Evolutionary conservation across 2,329 filamentous ascomycete species (phyloP).

Genomic region (Talaromyces sp.): DNA sequence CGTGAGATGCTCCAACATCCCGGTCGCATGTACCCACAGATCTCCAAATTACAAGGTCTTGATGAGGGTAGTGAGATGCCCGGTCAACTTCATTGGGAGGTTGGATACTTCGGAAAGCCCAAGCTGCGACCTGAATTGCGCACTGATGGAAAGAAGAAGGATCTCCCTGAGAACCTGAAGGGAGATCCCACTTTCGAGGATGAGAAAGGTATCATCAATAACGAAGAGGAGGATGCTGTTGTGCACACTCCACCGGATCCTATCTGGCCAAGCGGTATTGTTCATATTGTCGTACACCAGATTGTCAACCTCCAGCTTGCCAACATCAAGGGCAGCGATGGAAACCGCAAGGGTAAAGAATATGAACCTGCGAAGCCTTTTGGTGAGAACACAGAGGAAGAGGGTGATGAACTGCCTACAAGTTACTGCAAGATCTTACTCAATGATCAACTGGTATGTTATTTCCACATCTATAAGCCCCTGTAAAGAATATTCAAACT

Average conservation of each 20-base stretch:
- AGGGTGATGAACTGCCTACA: conserved; percentile 76
- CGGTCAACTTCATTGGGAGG: conserved; percentile 91
- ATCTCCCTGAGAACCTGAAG: conserved; percentile 71
- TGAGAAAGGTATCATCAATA: conserved; percentile 78
- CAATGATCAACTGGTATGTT: conserved; percentile 76
- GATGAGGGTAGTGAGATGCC: conserved; percentile 87
- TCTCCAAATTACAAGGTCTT: conserved; percentile 80
- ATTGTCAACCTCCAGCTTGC: conserved; percentile 93
- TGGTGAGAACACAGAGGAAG: conserved; percentile 84
- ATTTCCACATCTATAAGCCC: background rate
- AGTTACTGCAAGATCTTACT: conserved; percentile 91
- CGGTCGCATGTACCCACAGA: conserved; percentile 87
- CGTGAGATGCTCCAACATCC: conserved; percentile 95
- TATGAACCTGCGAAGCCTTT: conserved; percentile 85
- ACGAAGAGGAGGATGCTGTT: conserved; percentile 77
- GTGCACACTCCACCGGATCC: conserved; percentile 90
- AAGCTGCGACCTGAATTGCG: conserved; percentile 81
- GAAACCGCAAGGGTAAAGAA: conserved; percentile 80
- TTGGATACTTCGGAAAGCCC: conserved; percentile 91
- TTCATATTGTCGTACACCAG: conserved; percentile 86
- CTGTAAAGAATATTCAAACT: background rate
- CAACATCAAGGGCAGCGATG: conserved; percentile 81
- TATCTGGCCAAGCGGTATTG: conserved; percentile 90
- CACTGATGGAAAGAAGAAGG: conserved; percentile 82
- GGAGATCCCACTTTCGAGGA: conserved; percentile 80